phyloP scores from a whole-genome alignment of 805 yeast species.

The Ogataea zsoltii region DNA sequence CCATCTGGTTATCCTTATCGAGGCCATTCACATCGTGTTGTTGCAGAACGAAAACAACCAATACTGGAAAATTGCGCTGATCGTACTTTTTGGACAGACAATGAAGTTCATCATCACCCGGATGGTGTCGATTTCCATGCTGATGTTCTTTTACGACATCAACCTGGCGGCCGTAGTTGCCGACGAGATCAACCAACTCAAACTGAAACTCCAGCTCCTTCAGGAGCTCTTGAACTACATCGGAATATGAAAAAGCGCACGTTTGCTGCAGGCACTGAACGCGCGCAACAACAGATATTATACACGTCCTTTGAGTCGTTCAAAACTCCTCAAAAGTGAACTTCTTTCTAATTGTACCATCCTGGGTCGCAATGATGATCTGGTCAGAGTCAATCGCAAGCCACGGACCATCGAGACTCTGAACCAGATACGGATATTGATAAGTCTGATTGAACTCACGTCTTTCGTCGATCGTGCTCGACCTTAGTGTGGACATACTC shows the following conservation, averaged over 20 bases:
- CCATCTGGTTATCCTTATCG: constrained; percentile 33
- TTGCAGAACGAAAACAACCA: constrained; percentile 26
- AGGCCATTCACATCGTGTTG: constrained; percentile 34
- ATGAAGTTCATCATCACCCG: constrained; percentile 23
- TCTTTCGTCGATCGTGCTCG: constrained; percentile 70
- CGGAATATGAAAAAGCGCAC: constrained; percentile 4
- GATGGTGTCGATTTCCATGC: constrained; percentile 22
- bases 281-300: not conserved
- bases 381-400: constrained; percentile 64
- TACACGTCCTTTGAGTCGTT: not conserved
- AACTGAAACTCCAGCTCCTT: constrained; percentile 20
- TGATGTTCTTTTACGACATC: constrained; percentile 23
- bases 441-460: constrained; percentile 73
- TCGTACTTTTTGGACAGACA: constrained; percentile 28
- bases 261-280: not conserved
- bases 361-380: constrained; percentile 47
- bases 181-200: constrained; percentile 32
- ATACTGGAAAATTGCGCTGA: constrained; percentile 31
- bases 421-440: constrained; percentile 72
- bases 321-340: constrained; percentile 30
- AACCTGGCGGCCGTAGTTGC: constrained; percentile 19
- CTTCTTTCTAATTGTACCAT: constrained; percentile 34
- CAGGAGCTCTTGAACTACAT: constrained; percentile 22
- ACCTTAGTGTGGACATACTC: constrained; percentile 30
- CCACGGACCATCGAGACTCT: constrained; percentile 83